These are phyloP conservation scores for Acanthamoeba triangularis DNA, from an alignment of 208 protist genomes.

Conservation along the genomic window DNA sequence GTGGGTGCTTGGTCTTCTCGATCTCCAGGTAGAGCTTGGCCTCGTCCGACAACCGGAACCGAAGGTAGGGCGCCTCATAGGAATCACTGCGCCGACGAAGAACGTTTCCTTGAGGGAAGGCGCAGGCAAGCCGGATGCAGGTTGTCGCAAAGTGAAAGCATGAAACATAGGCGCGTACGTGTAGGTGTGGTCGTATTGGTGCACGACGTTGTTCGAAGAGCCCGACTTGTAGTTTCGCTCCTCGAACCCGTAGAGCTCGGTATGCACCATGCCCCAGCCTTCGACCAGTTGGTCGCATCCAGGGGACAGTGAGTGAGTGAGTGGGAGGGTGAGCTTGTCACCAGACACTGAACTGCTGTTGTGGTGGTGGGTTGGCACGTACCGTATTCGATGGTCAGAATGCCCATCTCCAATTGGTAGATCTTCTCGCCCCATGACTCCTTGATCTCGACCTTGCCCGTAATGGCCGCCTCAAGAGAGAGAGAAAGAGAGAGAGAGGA, in stretches of 20 bases:
- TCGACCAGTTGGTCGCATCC: background rate
- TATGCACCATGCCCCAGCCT: background rate
- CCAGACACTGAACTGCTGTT: too few relatives aligned
- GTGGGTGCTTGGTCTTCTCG: background rate
- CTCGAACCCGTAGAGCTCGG: slow-evolving; percentile 30
- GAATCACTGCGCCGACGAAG: background rate
- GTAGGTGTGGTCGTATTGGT: slow-evolving; percentile 20
- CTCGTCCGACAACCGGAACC: slow-evolving; percentile 18
- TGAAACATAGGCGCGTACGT: slow-evolving; percentile 33
- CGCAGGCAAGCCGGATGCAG: too few relatives aligned
- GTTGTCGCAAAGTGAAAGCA: too few relatives aligned
- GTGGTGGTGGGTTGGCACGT: background rate
- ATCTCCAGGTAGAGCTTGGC: slow-evolving; percentile 21
- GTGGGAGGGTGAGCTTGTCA: too few relatives aligned
- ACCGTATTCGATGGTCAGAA: slow-evolving; percentile 54
- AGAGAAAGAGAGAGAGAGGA: background rate
- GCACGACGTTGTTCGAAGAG: background rate
- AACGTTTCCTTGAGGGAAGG: too few relatives aligned
- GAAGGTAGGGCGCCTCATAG: slow-evolving; percentile 18
- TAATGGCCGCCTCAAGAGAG: background rate
- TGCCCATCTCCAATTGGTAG: slow-evolving; percentile 31
- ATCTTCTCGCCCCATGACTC: slow-evolving; percentile 46
- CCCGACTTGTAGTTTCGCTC: background rate
- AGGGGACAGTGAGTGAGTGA: background rate
- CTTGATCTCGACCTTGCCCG: slow-evolving; percentile 15